A percentile compares a stretch with the other conserved stretches of the same genome.
These are phyloP conservation scores for Inonotus obliquus DNA, from an alignment of 1,284 basidiomycete genomes.

Conservation along the genomic window DNA sequence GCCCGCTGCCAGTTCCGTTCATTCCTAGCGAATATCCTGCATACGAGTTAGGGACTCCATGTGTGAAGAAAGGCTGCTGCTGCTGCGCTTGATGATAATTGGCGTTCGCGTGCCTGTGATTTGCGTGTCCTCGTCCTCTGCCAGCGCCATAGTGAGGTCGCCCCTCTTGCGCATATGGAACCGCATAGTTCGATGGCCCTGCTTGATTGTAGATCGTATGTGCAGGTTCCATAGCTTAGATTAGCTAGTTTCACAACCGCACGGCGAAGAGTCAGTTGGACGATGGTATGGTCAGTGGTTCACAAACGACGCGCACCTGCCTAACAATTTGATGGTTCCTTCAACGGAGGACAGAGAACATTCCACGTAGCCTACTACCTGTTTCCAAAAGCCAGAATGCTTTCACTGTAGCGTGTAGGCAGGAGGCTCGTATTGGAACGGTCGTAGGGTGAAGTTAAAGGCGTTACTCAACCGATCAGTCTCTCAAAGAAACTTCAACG, in stretches of 20 bases:
- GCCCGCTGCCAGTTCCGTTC: conserved; percentile 1
- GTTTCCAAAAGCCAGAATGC: neutral
- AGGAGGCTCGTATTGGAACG: neutral
- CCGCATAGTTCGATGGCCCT: conserved; percentile 10
- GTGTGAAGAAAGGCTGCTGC: conserved; percentile 10
- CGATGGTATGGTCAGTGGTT: neutral
- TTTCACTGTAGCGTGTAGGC: neutral
- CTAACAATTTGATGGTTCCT: neutral
- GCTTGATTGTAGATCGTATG: conserved; percentile 14
- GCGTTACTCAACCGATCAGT: neutral
- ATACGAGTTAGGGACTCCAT: neutral
- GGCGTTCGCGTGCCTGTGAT: conserved; percentile 1
- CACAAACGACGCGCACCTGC: neutral
- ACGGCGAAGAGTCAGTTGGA: neutral
- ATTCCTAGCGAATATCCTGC: conserved; percentile 7
- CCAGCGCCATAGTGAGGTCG: conserved; percentile 7
- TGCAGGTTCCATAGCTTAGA: conserved; percentile 2
- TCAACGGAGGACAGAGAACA: neutral
- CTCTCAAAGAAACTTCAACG: neutral
- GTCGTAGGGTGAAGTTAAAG: neutral
- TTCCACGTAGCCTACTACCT: neutral
- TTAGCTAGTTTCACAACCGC: neutral
- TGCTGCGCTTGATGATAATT: conserved; percentile 12
- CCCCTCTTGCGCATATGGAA: conserved; percentile 11
- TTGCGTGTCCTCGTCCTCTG: conserved; percentile 9